These are phyloP conservation scores for Calonectria pseudoreteaudii DNA, from an alignment of 2,329 filamentous ascomycete genomes.

Conservation along the genomic window DNA sequence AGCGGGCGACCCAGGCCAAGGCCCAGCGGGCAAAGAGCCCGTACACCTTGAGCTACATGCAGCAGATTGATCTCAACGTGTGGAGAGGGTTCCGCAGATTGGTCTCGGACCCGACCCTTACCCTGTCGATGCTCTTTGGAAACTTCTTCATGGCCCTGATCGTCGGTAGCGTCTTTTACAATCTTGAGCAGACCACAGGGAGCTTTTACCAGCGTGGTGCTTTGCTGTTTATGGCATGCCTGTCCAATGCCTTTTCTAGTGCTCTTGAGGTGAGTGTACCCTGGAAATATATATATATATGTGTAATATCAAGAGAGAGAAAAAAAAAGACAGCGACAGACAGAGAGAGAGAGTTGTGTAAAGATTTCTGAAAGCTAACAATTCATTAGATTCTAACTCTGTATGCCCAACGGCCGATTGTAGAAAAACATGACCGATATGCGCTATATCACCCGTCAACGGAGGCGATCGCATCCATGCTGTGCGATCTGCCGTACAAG, in stretches of 20 bases:
- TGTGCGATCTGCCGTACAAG: slow-evolving; percentile 56
- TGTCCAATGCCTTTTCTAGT: slow-evolving; percentile 61
- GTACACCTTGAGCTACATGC: slow-evolving; percentile 38
- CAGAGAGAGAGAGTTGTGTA: neutral
- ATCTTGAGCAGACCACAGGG: slow-evolving; percentile 53
- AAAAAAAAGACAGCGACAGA: too few species aligned
- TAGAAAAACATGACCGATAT: slow-evolving; percentile 51
- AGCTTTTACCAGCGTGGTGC: slow-evolving; percentile 61
- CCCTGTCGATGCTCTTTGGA: slow-evolving; percentile 53
- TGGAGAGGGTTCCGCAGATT: slow-evolving; percentile 54
- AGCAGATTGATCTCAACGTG: slow-evolving; percentile 35
- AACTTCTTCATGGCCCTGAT: slow-evolving; percentile 64
- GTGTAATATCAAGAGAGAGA: too few species aligned
- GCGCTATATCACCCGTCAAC: slow-evolving; percentile 50
- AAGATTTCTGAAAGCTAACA: neutral
- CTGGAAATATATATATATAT: too few species aligned
- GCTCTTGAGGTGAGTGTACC: slow-evolving; percentile 44
- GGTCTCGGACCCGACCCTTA: slow-evolving; percentile 52
- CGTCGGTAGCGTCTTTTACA: slow-evolving; percentile 64
- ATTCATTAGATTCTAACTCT: slow-evolving; percentile 49
- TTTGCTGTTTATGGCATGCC: slow-evolving; percentile 62
- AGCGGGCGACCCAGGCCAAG: slow-evolving; percentile 59
- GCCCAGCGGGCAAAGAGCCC: slow-evolving; percentile 42
- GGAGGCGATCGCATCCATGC: slow-evolving; percentile 47
- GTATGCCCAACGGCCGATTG: slow-evolving; percentile 46